Evolutionary conservation across 2,329 filamentous ascomycete genomes (phyloP).

Genomic region (Penicillium frequentans): DNA sequence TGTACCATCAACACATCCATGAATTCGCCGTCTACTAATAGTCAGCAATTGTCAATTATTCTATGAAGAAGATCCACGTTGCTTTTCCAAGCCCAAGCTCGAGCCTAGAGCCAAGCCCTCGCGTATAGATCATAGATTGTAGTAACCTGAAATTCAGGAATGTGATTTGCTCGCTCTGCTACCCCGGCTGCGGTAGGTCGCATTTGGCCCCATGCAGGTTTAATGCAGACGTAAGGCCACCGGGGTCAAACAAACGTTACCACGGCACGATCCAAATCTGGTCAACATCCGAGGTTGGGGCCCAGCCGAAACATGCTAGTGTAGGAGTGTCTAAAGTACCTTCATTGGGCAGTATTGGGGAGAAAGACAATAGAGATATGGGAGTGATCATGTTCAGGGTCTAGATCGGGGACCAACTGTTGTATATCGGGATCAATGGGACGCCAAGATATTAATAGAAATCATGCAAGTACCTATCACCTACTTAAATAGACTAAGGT

Average conservation of each 20-base stretch:
- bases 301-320: constrained; percentile 6
- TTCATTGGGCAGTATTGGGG: neutral
- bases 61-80: constrained; percentile 4
- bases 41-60: constrained; percentile 17
- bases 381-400: neutral
- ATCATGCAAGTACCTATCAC: neutral
- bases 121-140: neutral
- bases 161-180: neutral
- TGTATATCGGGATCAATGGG: neutral
- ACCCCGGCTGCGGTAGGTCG: neutral
- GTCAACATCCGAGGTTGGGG: neutral
- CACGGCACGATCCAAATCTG: neutral
- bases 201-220: neutral
- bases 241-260: constrained; percentile 4
- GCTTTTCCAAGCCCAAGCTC: neutral
- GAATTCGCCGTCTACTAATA: constrained; percentile 18
- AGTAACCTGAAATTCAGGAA: neutral
- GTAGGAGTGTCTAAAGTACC: neutral
- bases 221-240: constrained; percentile 2
- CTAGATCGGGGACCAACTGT: neutral
- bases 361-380: neutral
- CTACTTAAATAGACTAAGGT: neutral
- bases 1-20: constrained; percentile 26
- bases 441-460: neutral
- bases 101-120: neutral